These are phyloP conservation scores for Thelonectria blattea DNA, from an alignment of 2,329 filamentous ascomycete genomes.

Conservation along the genomic window DNA sequence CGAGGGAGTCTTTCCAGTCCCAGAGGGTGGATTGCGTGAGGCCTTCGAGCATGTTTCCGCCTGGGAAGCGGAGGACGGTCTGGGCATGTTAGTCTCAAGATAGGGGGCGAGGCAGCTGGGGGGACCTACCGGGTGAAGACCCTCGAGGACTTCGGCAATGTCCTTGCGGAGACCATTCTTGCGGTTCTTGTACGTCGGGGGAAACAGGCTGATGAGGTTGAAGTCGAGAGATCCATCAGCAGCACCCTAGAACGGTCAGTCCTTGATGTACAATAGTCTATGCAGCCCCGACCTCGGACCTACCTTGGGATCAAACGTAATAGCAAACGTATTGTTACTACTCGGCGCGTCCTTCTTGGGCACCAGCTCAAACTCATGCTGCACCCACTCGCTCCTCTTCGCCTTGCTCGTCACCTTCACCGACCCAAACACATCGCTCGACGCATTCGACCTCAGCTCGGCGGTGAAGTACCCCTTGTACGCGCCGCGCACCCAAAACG, in stretches of 20 bases:
- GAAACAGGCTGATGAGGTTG: slow-evolving; percentile 65
- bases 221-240: slow-evolving; percentile 57
- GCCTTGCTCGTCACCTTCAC: slow-evolving; percentile 54
- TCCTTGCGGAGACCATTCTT: slow-evolving; percentile 64
- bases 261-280: not conserved
- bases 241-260: slow-evolving; percentile 37
- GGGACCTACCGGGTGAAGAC: slow-evolving; percentile 54
- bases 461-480: slow-evolving; percentile 56
- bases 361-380: slow-evolving; percentile 55
- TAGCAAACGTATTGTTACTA: slow-evolving; percentile 61
- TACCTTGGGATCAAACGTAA: slow-evolving; percentile 55
- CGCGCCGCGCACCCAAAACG: slow-evolving; percentile 59
- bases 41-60: slow-evolving; percentile 67
- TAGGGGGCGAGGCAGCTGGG: accelerated
- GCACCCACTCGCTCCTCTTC: slow-evolving; percentile 53
- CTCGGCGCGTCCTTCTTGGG: slow-evolving; percentile 55
- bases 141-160: slow-evolving; percentile 58
- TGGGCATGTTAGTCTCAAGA: slow-evolving; percentile 12
- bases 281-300: not conserved
- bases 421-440: slow-evolving; percentile 51
- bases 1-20: slow-evolving; percentile 61
- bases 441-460: slow-evolving; percentile 52
- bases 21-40: slow-evolving; percentile 50
- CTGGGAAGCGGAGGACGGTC: slow-evolving; percentile 69
- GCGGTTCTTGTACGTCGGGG: slow-evolving; percentile 63